Evolutionary conservation across 1,284 basidiomycete genomes (phyloP).

Genomic region (Mycena citricolor): DNA sequence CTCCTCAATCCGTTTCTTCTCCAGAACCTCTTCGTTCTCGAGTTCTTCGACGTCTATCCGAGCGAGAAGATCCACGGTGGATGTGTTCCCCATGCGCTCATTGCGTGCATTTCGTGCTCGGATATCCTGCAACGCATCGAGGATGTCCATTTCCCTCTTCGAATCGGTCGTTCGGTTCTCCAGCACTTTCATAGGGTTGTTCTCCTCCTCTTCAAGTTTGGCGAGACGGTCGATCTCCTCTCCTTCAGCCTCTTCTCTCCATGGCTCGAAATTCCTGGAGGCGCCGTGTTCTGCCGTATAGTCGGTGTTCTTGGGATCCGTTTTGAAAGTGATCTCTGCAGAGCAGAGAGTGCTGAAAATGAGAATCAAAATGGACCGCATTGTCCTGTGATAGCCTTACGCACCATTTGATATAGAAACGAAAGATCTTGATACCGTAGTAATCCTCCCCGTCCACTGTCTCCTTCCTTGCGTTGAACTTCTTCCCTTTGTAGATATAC

Average conservation of each 20-base stretch:
- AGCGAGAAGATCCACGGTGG: conserved; percentile 58
- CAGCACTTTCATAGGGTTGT: conserved; percentile 95
- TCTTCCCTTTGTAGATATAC: conserved; percentile 98
- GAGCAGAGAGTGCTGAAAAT: conserved; percentile 80
- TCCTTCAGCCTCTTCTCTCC: conserved; percentile 75
- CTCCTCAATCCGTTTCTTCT: conserved; percentile 70
- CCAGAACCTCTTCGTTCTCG: conserved; percentile 68
- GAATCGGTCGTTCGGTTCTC: conserved; percentile 91
- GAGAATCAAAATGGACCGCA: not conserved
- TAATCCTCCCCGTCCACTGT: conserved; percentile 97
- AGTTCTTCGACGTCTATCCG: conserved; percentile 60
- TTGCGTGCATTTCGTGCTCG: conserved; percentile 90
- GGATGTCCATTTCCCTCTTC: conserved; percentile 97
- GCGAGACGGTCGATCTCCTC: conserved; percentile 78
- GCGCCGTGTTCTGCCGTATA: conserved; percentile 92
- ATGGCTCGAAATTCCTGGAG: conserved; percentile 91
- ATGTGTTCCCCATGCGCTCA: conserved; percentile 68
- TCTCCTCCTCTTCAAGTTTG: conserved; percentile 83
- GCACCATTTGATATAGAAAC: conserved; percentile 83
- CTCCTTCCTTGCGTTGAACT: conserved; percentile 99
- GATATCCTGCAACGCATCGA: conserved; percentile 95
- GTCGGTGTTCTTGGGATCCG: conserved; percentile 97
- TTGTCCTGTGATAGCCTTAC: conserved; percentile 23
- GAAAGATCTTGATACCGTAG: conserved; percentile 95
- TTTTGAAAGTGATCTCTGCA: conserved; percentile 99